A percentile compares a stretch with the other conserved stretches of the same genome.
Conservation (phyloP, 352 stramenopile genomes). For the Phytopythium ostracodes region DNA sequence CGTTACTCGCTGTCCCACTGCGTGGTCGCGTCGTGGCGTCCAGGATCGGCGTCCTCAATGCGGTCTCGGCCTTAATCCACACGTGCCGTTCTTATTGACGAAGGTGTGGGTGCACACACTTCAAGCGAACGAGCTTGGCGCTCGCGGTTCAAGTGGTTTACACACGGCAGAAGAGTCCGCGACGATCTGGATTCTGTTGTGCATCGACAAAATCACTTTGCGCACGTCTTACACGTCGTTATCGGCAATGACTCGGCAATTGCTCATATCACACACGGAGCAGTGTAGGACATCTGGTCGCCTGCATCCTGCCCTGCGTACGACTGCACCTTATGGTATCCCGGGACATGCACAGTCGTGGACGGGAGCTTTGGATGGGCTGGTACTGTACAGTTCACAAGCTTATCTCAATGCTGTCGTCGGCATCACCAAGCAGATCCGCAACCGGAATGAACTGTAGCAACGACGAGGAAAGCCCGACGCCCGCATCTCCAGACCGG, state of each 20-base stretch:
- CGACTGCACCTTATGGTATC: background rate
- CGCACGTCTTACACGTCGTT: too few relatives aligned
- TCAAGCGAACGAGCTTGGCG: background rate
- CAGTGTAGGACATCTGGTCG: background rate
- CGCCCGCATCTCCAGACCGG: background rate
- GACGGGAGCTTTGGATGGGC: background rate
- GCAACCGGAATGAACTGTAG: background rate
- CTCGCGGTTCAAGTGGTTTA: background rate
- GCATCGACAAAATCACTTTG: background rate
- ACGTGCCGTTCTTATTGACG: background rate
- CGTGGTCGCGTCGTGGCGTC: background rate
- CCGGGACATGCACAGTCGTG: background rate
- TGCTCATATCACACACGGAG: background rate
- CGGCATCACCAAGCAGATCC: background rate
- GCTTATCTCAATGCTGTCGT: background rate
- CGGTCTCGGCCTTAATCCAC: background rate
- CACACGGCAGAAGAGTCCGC: background rate
- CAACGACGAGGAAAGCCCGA: background rate
- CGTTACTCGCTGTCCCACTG: background rate
- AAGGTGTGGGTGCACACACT: background rate
- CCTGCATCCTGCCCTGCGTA: background rate
- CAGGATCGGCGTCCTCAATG: background rate
- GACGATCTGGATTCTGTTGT: background rate
- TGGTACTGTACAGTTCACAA: background rate
- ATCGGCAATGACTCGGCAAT: background rate